Evolutionary conservation across 164 flowering plant genomes (phyloP), one percentile per base, ranked within the genome.

Genomic region (Liquidambar formosana): DNA sequence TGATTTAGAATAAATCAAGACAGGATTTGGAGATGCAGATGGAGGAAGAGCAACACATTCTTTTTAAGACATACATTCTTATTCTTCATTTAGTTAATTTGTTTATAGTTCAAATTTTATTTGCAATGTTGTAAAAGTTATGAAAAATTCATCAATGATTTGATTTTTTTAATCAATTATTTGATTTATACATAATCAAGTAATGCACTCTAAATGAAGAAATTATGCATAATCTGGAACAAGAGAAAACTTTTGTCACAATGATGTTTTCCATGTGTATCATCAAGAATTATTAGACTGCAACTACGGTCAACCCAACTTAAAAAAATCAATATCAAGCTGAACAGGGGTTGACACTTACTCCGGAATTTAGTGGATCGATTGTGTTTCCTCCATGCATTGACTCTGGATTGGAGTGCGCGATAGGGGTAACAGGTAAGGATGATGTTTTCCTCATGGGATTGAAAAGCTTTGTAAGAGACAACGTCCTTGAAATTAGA

Each of bases 361-460:
- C 96, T 69, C 38, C 61, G 65, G 77, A 69, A 78, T 57, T 71
- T 14, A 44, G 63, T 28, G 65, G 77, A 65, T 76, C 75, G 62
- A 38, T 71, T 43, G 62, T 63, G 65, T 64, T 73, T 44, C 87
- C 74, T 60, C 93, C 96, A 76, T 77, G 90, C 51, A 69, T 62
- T 53, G 98, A 89, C 74, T 88, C 97, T 11, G 95, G 96, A 74
- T 89, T 89, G 59, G 94, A 89, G 74, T 86, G 97, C 62, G 80
- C 75, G 70, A 85, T 79, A 16, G 93, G 92, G 8, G 87, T 86
- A 25, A 74, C 89, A 21, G 99, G 99, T 46, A 96, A 80, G 48
- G 99, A 96, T n/a, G 93, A 83, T 46, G 95, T 75, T 71, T 77
- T 85, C 69, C 80, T 85, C 67, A 73, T 83, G 21, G 92, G 77